These are phyloP conservation scores for Pseudocercospora fijiensis DNA, from an alignment of 2,329 filamentous ascomycete species.

Conservation along the genomic window DNA sequence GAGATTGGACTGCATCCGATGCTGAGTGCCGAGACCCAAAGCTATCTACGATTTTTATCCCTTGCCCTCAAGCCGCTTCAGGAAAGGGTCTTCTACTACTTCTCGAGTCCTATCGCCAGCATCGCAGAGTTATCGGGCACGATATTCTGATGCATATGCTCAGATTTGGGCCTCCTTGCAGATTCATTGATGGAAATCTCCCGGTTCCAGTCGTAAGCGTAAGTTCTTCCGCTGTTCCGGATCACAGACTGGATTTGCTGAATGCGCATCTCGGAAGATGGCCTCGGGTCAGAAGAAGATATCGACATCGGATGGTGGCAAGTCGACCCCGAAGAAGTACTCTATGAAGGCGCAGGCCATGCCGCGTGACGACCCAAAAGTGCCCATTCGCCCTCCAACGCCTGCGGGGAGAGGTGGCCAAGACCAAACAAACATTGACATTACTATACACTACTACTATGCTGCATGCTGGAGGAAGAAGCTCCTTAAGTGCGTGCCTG, in stretches of 20 bases:
- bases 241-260: background rate
- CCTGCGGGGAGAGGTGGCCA: background rate
- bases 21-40: background rate
- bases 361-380: background rate
- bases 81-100: background rate
- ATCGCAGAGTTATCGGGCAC: background rate
- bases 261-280: background rate
- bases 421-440: background rate
- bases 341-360: background rate
- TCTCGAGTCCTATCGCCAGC: background rate
- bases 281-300: background rate
- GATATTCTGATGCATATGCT: background rate
- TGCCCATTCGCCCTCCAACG: background rate
- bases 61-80: background rate
- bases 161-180: background rate
- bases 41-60: background rate
- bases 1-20: background rate
- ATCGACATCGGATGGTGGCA: background rate
- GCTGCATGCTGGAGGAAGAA: background rate
- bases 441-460: conserved; percentile 2
- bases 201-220: no score
- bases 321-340: background rate
- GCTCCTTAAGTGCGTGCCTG: background rate
- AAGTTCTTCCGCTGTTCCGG: background rate
- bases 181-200: background rate